phyloP scores from a whole-genome alignment of 2,329 filamentous ascomycete genomes.

The Pezicula radicicola region DNA sequence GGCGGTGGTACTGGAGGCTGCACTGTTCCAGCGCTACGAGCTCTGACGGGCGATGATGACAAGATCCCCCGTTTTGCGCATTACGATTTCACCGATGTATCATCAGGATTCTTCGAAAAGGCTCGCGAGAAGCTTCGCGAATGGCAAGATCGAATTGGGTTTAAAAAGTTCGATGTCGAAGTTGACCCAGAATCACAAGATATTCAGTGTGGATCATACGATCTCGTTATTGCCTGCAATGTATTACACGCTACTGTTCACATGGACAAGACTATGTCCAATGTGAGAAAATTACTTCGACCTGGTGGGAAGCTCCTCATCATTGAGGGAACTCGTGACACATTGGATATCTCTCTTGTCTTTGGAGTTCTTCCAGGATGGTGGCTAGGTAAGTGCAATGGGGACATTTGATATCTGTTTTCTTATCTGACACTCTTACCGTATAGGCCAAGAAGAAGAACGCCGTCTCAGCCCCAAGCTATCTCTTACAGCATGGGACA shows the following conservation, averaged over 20 bases:
- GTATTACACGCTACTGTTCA: slow-evolving; percentile 21
- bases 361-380: slow-evolving; percentile 14
- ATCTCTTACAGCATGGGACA: too few relatives aligned
- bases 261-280: slow-evolving; percentile 20
- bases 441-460: not conserved
- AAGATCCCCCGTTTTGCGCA: not conserved
- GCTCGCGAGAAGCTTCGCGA: slow-evolving; percentile 16
- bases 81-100: slow-evolving; percentile 24
- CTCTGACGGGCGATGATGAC: not conserved
- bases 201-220: slow-evolving; percentile 14
- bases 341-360: slow-evolving; percentile 3
- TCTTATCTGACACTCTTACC: not conserved
- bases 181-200: slow-evolving; percentile 15
- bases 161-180: slow-evolving; percentile 22
- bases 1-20: slow-evolving; percentile 17
- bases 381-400: slow-evolving; percentile 6
- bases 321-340: slow-evolving; percentile 15
- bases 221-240: slow-evolving; percentile 20
- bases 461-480: too few relatives aligned
- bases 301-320: slow-evolving; percentile 26
- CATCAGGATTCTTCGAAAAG: slow-evolving; percentile 28
- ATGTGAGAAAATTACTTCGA: slow-evolving; percentile 24
- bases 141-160: slow-evolving; percentile 22
- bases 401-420: not conserved
- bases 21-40: slow-evolving; percentile 5